Percentiles rank a stretch among this genome's conserved stretches.
phyloP scores from a whole-genome alignment of 1,284 basidiomycete species.

The Sanghuangporus sanghuang region DNA sequence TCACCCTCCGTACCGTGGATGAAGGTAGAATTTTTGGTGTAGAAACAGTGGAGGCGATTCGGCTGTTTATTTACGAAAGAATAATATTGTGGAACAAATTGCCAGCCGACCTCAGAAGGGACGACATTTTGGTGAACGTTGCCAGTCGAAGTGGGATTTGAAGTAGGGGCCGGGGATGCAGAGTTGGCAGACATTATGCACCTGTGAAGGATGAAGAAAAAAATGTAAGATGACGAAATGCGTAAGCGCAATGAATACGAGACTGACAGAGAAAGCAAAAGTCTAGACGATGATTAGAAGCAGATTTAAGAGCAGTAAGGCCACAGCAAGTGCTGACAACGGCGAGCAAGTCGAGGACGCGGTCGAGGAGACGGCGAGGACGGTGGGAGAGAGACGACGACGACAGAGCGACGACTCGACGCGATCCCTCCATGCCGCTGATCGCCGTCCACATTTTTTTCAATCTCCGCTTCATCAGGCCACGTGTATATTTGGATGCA shows the following conservation, averaged over 20 bases:
- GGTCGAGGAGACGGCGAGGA: constrained; percentile 1
- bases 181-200: constrained; percentile 4
- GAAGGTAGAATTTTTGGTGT: constrained; percentile 96
- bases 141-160: not conserved
- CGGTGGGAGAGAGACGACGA: not conserved
- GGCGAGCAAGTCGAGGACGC: not conserved
- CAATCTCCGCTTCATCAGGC: not conserved
- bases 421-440: not conserved
- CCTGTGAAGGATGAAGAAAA: not conserved
- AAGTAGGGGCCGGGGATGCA: not conserved
- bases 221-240: not conserved
- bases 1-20: constrained; percentile 95
- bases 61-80: constrained; percentile 98
- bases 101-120: constrained; percentile 92
- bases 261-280: constrained; percentile 30
- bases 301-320: not conserved
- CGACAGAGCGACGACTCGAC: not conserved
- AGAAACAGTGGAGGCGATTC: constrained; percentile 96
- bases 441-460: not conserved
- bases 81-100: constrained; percentile 96
- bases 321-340: constrained; percentile 6
- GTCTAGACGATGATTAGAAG: constrained; percentile 4
- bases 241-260: not conserved
- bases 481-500: not conserved
- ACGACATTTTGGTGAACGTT: constrained; percentile 37